Percentiles rank a stretch among this genome's conserved stretches.
These are phyloP conservation scores for Sonneratia alba DNA, from an alignment of 345 rosid species.

Conservation along the genomic window DNA sequence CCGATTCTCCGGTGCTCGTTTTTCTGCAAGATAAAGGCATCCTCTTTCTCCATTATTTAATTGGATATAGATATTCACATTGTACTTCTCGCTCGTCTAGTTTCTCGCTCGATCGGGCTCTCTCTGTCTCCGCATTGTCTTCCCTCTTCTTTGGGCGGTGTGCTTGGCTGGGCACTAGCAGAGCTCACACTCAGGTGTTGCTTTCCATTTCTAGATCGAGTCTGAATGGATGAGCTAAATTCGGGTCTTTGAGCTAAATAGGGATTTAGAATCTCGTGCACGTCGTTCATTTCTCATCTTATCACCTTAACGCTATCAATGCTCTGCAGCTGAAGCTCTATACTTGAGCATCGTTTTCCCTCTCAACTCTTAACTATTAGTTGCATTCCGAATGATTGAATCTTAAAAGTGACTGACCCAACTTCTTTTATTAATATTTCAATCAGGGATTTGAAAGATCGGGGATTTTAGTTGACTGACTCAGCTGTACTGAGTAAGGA, in stretches of 20 bases:
- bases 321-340: not conserved
- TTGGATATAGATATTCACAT: not conserved
- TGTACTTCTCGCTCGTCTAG: not conserved
- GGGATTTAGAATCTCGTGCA: not conserved
- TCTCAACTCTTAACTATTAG: not conserved
- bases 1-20: not conserved
- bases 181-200: not conserved
- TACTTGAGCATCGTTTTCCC: not conserved
- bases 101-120: not conserved
- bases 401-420: not conserved
- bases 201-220: not conserved
- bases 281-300: not conserved
- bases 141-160: not conserved
- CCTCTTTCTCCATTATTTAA: not conserved
- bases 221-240: conserved; percentile 1
- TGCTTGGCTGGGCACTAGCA: not conserved
- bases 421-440: not conserved
- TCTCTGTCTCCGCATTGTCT: conserved; percentile 3
- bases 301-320: not conserved
- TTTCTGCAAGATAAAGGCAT: not conserved
- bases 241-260: not conserved
- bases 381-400: not conserved
- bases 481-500: not conserved
- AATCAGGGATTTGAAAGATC: not conserved
- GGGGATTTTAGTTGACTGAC: not conserved